Percentiles rank a stretch among this genome's conserved stretches.
These are phyloP conservation scores for Schwanniomyces sp. DNA, from an alignment of 805 yeast genomes.

Conservation along the genomic window DNA sequence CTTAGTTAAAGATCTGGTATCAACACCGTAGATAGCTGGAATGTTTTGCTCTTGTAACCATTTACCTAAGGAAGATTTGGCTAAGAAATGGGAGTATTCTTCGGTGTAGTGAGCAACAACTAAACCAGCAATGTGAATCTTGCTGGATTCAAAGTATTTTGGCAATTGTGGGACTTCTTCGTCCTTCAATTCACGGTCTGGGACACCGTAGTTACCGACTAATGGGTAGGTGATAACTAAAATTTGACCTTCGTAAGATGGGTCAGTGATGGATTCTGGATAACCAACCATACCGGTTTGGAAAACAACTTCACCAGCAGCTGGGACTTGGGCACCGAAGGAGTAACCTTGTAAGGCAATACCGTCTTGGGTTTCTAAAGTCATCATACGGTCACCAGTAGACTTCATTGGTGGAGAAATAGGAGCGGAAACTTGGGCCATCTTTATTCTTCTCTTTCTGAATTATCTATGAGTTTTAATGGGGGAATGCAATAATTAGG, in stretches of 20 bases:
- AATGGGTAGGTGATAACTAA: slow-evolving; percentile 94
- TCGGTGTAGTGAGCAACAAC: slow-evolving; percentile 97
- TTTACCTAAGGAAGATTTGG: slow-evolving; percentile 84
- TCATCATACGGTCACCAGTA: slow-evolving; percentile 77
- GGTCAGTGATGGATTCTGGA: slow-evolving; percentile 97
- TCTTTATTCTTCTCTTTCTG: slow-evolving; percentile 5
- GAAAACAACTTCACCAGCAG: slow-evolving; percentile 97
- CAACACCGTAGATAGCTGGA: slow-evolving; percentile 98
- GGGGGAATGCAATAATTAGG: slow-evolving; percentile 5
- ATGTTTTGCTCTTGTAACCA: slow-evolving; percentile 92
- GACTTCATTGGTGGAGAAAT: slow-evolving; percentile 88
- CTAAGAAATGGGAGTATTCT: slow-evolving; percentile 90
- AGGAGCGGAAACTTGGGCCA: slow-evolving; percentile 61
- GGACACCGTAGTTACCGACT: slow-evolving; percentile 99
- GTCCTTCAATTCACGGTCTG: slow-evolving; percentile 68
- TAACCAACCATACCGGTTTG: slow-evolving; percentile 99
- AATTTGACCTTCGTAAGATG: slow-evolving; percentile 97
- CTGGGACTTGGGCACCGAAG: slow-evolving; percentile 86
- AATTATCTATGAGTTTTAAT: background rate
- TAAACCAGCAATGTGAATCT: slow-evolving; percentile 94
- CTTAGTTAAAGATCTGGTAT: slow-evolving; percentile 93
- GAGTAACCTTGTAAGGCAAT: slow-evolving; percentile 89
- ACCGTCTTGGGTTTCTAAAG: slow-evolving; percentile 88
- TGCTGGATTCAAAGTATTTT: slow-evolving; percentile 87
- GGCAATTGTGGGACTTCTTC: slow-evolving; percentile 77